Percentiles rank a stretch among this genome's conserved stretches.
Evolutionary conservation across 75 land plant genomes (phyloP).

Genomic region (Pinus albicaulis): DNA sequence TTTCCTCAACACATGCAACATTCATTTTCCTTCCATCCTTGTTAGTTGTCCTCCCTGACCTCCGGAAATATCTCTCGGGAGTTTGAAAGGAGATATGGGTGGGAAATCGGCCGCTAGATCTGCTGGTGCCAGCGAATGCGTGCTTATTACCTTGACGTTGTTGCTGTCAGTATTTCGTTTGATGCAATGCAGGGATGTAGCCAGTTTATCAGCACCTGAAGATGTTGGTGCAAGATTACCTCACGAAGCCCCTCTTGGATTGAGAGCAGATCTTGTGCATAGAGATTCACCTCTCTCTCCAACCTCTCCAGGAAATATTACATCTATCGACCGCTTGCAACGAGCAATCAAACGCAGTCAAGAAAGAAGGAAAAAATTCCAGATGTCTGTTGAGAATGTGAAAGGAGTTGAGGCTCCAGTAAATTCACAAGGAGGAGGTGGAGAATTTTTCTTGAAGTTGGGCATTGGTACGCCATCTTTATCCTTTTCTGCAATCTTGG

Average conservation of each 20-base stretch:
- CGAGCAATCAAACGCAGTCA: background rate
- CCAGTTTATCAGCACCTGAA: no score
- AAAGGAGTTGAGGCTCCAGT: background rate
- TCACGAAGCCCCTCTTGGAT: background rate
- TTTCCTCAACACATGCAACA: no score
- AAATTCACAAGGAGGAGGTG: constrained; percentile 3
- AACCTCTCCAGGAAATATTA: background rate
- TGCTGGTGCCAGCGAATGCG: no score
- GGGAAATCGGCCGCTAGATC: no score
- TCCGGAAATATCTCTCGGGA: no score
- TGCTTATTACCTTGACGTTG: no score
- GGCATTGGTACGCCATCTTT: constrained; percentile 21
- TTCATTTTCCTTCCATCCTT: no score
- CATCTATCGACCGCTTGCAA: background rate
- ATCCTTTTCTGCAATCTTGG: constrained; percentile 7
- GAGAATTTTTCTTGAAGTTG: constrained; percentile 18
- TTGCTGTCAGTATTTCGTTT: no score
- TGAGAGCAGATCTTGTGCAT: background rate
- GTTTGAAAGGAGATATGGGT: no score
- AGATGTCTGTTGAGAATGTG: background rate
- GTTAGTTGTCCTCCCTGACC: no score
- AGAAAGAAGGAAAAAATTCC: background rate
- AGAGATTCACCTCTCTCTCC: background rate
- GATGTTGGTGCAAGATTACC: no score
- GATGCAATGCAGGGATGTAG: no score